These are phyloP conservation scores for Venturia pyrina DNA, from an alignment of 2,329 filamentous ascomycete species.

Conservation along the genomic window DNA sequence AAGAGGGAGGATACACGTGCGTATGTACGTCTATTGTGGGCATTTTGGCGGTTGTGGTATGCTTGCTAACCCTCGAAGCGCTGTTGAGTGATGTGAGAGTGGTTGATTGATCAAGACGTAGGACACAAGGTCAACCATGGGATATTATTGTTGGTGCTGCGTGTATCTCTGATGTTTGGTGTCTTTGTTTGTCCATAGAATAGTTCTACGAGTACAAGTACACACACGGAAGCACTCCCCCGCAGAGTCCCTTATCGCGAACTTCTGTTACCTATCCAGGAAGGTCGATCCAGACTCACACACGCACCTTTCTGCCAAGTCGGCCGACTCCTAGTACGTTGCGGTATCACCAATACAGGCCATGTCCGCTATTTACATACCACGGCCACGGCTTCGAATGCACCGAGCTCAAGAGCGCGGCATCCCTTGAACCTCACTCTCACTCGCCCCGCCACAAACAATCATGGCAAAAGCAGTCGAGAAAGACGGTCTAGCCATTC, in stretches of 20 bases:
- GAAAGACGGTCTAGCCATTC: slow-evolving; percentile 30
- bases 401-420: not conserved
- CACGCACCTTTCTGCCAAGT: not conserved
- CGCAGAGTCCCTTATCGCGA: not conserved
- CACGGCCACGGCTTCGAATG: not conserved
- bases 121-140: not conserved
- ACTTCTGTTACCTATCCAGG: not conserved
- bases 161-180: not conserved
- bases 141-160: not conserved
- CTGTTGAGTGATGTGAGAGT: too few relatives aligned
- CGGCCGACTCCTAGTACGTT: not conserved
- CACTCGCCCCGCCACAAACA: not conserved
- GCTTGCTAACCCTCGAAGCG: too few relatives aligned
- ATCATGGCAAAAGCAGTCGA: slow-evolving; percentile 25
- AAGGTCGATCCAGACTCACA: not conserved
- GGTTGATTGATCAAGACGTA: not conserved
- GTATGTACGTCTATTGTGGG: slow-evolving; percentile 42
- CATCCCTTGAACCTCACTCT: not conserved
- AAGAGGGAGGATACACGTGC: slow-evolving; percentile 52
- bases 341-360: not conserved
- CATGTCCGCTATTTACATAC: not conserved
- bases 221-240: not conserved
- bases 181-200: too few relatives aligned
- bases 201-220: too few relatives aligned
- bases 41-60: not conserved